Percentiles rank a stretch among this genome's conserved stretches.
Evolutionary conservation across 2,329 filamentous ascomycete genomes (phyloP).

Genomic region (Graphilbum ipis-grandicollis): DNA sequence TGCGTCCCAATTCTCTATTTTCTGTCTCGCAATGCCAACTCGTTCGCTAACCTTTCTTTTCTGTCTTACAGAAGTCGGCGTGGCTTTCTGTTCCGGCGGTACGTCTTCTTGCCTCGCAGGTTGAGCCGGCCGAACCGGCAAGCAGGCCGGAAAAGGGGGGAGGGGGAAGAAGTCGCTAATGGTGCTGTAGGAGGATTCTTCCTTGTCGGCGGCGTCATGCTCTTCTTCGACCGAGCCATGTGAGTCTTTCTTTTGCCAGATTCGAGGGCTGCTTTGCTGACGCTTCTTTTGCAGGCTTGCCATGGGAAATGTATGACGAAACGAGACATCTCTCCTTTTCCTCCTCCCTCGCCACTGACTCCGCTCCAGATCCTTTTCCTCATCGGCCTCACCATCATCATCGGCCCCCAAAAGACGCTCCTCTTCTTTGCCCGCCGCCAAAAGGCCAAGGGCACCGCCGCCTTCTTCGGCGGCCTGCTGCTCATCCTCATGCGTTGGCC

Average conservation of each 20-base stretch:
- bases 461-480: conserved; percentile 67
- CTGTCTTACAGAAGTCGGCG: conserved; percentile 62
- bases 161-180: too few species aligned
- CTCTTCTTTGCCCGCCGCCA: conserved; percentile 89
- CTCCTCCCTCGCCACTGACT: background rate
- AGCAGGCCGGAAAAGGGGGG: too few species aligned
- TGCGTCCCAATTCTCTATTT: conserved; percentile 27
- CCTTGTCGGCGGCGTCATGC: conserved; percentile 78
- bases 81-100: conserved; percentile 96
- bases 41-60: conserved; percentile 11
- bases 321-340: too few species aligned
- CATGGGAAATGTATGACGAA: conserved; percentile 82
- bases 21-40: conserved; percentile 5
- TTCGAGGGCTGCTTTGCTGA: too few species aligned
- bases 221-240: conserved; percentile 98
- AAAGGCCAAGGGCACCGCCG: conserved; percentile 79
- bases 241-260: conserved; percentile 30
- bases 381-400: conserved; percentile 88
- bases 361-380: conserved; percentile 75
- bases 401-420: conserved; percentile 78
- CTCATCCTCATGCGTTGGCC: conserved; percentile 87
- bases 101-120: conserved; percentile 7
- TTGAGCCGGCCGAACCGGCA: too few species aligned
- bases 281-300: conserved; percentile 46
- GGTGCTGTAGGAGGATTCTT: conserved; percentile 63